Conservation (phyloP, 2,329 filamentous ascomycete genomes). For the Claviceps purpurea region DNA sequence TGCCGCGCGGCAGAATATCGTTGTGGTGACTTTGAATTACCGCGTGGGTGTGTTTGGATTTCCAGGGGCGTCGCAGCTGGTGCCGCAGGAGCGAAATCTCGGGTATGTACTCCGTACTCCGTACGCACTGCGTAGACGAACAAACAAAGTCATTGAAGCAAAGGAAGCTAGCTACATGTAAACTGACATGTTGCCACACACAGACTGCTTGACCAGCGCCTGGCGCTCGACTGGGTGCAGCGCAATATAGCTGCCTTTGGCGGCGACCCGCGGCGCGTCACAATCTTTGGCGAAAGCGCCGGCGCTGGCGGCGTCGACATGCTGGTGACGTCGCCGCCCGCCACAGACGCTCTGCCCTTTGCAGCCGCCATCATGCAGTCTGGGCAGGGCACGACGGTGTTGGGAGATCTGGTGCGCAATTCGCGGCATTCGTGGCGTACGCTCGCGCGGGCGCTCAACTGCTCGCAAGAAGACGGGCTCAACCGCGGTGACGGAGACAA, state of each 20-base stretch:
- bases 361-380: conserved; percentile 17
- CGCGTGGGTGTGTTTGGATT: conserved; percentile 22
- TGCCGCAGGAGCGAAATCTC: not conserved
- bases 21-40: conserved; percentile 23
- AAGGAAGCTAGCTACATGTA: too few species aligned
- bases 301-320: not conserved
- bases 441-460: not conserved
- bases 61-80: not conserved
- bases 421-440: not conserved
- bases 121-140: not conserved
- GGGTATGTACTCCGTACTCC: not conserved
- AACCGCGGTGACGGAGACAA: not conserved
- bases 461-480: not conserved
- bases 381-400: conserved; percentile 4
- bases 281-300: conserved; percentile 16
- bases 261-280: conserved; percentile 49
- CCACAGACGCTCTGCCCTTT: conserved; percentile 14
- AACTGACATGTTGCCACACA: not conserved
- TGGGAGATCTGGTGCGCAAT: not conserved
- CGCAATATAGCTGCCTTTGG: conserved; percentile 53
- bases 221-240: conserved; percentile 47
- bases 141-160: too few species aligned
- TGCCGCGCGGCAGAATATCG: conserved; percentile 8
- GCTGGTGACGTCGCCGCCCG: conserved; percentile 7
- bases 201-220: conserved; percentile 30